Percentiles rank a stretch among this genome's conserved stretches.
Evolutionary conservation across 2,329 filamentous ascomycete genomes (phyloP).

Genomic region (Chaetomium sp.): DNA sequence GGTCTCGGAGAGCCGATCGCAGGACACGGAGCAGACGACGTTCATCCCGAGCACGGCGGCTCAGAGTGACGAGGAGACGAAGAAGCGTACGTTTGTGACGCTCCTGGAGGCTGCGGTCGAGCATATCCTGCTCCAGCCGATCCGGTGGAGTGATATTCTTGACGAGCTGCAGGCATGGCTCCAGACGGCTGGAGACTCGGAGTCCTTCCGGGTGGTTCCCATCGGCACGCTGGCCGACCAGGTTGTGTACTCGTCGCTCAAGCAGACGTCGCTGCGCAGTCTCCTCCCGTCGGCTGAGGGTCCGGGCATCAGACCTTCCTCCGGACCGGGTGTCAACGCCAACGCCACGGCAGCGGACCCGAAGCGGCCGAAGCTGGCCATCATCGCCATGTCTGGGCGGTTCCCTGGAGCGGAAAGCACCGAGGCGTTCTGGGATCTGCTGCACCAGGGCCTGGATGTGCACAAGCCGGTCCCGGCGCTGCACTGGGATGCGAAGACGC

Average conservation of each 20-base stretch:
- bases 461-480: constrained; percentile 57
- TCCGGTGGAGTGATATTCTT: not conserved
- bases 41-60: not conserved
- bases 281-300: not conserved
- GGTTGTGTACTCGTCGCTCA: not conserved
- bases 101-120: not conserved
- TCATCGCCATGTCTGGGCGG: constrained; percentile 61
- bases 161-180: not conserved
- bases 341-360: not conserved
- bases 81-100: not conserved
- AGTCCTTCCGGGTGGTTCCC: not conserved
- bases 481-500: constrained; percentile 60
- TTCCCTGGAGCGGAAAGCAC: constrained; percentile 54
- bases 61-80: not conserved
- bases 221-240: not conserved
- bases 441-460: constrained; percentile 61
- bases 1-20: not conserved
- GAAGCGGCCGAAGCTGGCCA: constrained; percentile 43
- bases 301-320: not conserved
- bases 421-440: constrained; percentile 60
- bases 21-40: too few relatives aligned
- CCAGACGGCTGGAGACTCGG: not conserved
- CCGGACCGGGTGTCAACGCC: not conserved
- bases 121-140: not conserved
- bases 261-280: not conserved